Conservation (phyloP, 2,329 filamentous ascomycete genomes). For the Atkinsonella hypoxylon region DNA sequence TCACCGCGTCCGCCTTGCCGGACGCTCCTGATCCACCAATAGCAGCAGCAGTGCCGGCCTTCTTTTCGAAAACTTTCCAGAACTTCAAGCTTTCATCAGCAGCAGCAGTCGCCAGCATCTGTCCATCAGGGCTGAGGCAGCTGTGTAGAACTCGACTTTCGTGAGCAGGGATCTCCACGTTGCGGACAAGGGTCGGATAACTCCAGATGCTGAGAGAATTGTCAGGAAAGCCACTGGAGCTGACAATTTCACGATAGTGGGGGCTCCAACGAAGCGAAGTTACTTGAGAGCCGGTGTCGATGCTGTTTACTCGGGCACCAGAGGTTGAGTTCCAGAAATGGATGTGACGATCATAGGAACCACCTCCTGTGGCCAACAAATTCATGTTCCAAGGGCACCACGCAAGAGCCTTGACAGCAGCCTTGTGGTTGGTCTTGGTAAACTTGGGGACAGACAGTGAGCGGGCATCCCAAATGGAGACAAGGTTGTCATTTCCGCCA, state of each 20-base stretch:
- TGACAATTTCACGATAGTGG: conserved; percentile 95
- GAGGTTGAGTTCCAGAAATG: conserved; percentile 99
- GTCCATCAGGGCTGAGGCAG: conserved; percentile 91
- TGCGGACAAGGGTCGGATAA: conserved; percentile 93
- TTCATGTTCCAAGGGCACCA: conserved; percentile 99
- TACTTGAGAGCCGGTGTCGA: conserved; percentile 95
- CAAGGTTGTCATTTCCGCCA: conserved; percentile 96
- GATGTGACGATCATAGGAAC: conserved; percentile 93
- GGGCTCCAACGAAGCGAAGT: conserved; percentile 95
- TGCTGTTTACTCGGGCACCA: conserved; percentile 95
- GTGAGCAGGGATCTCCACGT: conserved; percentile 94
- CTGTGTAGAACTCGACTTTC: conserved; percentile 95
- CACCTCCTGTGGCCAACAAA: conserved; percentile 89
- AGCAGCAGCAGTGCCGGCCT: conserved; percentile 60
- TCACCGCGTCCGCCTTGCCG: conserved; percentile 73
- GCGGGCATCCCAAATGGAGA: conserved; percentile 97
- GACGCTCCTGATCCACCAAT: conserved; percentile 55
- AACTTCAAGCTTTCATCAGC: conserved; percentile 98
- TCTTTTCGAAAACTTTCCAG: conserved; percentile 99
- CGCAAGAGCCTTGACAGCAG: conserved; percentile 91
- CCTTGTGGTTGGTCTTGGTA: conserved; percentile 99
- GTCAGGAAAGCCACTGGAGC: conserved; percentile 96
- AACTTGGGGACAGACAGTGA: conserved; percentile 92
- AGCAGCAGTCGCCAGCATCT: conserved; percentile 93
- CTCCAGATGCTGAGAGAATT: conserved; percentile 99